phyloP scores from a whole-genome alignment of 176 grass and related monocot genomes.

The Oryza meridionalis region DNA sequence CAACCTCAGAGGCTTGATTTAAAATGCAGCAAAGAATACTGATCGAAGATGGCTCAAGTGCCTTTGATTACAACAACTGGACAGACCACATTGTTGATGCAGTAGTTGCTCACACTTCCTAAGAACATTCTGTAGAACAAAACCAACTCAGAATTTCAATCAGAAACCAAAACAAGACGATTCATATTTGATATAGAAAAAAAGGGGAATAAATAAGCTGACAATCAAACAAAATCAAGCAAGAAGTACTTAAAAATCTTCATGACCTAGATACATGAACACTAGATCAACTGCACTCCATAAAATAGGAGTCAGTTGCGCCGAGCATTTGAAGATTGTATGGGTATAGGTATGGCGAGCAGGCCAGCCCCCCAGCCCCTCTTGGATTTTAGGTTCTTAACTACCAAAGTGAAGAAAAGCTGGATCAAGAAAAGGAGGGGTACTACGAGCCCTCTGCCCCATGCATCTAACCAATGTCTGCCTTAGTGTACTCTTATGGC shows the following conservation, averaged over 20 bases:
- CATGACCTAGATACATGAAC: neutral
- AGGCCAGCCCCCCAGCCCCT: no score
- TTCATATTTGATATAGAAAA: neutral
- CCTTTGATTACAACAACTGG: constrained; percentile 78
- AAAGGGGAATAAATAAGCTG: neutral
- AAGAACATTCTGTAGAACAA: constrained; percentile 67
- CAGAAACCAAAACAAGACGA: neutral
- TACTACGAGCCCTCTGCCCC: no score
- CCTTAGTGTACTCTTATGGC: neutral
- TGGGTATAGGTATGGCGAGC: no score
- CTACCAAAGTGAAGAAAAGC: no score
- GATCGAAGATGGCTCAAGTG: constrained; percentile 35
- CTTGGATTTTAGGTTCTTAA: no score
- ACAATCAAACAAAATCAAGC: neutral
- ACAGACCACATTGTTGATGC: constrained; percentile 69
- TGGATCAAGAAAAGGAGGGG: no score
- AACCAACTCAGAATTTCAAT: neutral
- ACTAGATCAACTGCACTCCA: neutral
- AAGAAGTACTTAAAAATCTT: neutral
- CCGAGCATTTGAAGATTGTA: neutral
- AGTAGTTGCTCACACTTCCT: constrained; percentile 86
- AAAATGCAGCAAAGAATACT: constrained; percentile 34
- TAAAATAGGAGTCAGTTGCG: neutral
- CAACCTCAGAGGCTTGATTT: constrained; percentile 26
- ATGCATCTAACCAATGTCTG: neutral